Evolutionary conservation across 2,329 filamentous ascomycete species (phyloP).

Genomic region (Mollisia scopiformis): DNA sequence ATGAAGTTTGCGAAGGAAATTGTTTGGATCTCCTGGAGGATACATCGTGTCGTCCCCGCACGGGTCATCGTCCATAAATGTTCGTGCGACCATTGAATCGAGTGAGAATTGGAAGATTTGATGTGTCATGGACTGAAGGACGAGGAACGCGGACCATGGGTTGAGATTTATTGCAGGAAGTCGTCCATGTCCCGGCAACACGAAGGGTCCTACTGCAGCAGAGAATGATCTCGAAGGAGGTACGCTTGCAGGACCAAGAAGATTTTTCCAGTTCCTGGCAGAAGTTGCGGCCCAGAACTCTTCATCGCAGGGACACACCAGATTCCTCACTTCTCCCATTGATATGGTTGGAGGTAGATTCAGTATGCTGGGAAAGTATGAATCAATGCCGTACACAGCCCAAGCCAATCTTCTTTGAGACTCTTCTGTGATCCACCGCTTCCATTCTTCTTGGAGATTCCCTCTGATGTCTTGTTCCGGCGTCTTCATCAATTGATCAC

Average conservation of each 20-base stretch:
- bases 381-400: slow-evolving; percentile 30
- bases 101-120: slow-evolving; percentile 27
- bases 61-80: slow-evolving; percentile 20
- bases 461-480: not conserved
- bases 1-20: not conserved
- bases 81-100: slow-evolving; percentile 22
- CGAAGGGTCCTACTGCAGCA: slow-evolving; percentile 28
- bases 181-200: slow-evolving; percentile 8
- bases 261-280: slow-evolving; percentile 28
- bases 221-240: slow-evolving; percentile 28
- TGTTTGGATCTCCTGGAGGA: not conserved
- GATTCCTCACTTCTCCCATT: slow-evolving; percentile 25
- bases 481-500: slow-evolving; percentile 1
- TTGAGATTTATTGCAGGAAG: slow-evolving; percentile 22
- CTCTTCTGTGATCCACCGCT: slow-evolving; percentile 26
- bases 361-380: slow-evolving; percentile 27
- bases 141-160: slow-evolving; percentile 28
- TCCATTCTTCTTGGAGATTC: slow-evolving; percentile 22
- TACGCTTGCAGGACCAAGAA: slow-evolving; percentile 25
- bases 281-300: slow-evolving; percentile 30
- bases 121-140: slow-evolving; percentile 26
- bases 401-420: slow-evolving; percentile 27
- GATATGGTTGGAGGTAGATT: slow-evolving; percentile 29
- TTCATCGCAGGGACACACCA: slow-evolving; percentile 31
- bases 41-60: not conserved